Evolutionary conservation across 768 basidiomycete species (phyloP), one percentile per base, ranked within the genome.

Genomic region (Chalciporus chontae): DNA sequence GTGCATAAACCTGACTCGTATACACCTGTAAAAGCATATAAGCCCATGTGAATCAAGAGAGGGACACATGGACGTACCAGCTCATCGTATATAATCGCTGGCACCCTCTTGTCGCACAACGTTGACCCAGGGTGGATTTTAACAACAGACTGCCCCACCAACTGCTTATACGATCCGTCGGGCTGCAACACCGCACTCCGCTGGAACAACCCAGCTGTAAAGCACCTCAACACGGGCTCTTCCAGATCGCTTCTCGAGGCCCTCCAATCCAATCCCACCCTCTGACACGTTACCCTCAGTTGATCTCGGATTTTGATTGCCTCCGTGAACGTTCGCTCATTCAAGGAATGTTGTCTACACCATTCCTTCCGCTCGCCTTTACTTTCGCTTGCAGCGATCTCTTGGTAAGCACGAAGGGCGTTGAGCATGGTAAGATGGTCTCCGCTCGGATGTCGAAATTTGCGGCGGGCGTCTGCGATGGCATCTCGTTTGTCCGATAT

Each of bases 401-500:
- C 89, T 50, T 84, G 78, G 64, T 90, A 97, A 17, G 90, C 81
- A 9, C 81, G 77, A 21, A 94, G 73, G n/a, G 85, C 84, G 58
- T 94, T 94, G 54, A 97, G 77, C 47, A 88, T 77, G 18, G 90
- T 94, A 55, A 94, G 73, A 67, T 99, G 96, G 67, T 99, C 96
- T 5, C 96, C 95, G 27, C 83, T 78, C 0, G 83, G 71, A 69
- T 94, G 90, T 7, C 81, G 73, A 64, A 98, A 97, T 67, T 88
- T 89, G 36, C 73, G 69, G 4, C 91, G 79, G 3, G 83, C 83
- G 44, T 84, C 85, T 1, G 78, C 71, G 5, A 86, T 85, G 8
- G 73, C 74, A 36, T 93, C 89, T 19, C 93, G 84, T 27, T 85
- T 77, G 48, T 91, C 85, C 17, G 77, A 76, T 13, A 81, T 70